phyloP scores from a whole-genome alignment of 352 stramenopile genomes.

The Discostella stelligera region DNA sequence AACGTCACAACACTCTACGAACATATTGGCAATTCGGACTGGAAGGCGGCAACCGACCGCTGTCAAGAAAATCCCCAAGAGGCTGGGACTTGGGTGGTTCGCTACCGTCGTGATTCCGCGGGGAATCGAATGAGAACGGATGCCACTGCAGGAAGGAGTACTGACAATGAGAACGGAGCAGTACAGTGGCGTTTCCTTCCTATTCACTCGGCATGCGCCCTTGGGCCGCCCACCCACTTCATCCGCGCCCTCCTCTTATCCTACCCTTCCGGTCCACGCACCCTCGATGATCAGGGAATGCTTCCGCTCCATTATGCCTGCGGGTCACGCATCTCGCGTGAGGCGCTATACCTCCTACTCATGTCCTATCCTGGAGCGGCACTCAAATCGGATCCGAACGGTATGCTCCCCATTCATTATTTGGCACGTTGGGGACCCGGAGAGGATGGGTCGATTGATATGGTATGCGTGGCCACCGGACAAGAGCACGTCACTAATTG shows the following conservation, averaged over 20 bases:
- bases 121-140: constrained; percentile 1
- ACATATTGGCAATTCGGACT: constrained; percentile 66
- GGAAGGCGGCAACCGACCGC: constrained; percentile 52
- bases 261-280: constrained; percentile 62
- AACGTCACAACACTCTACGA: constrained; percentile 75
- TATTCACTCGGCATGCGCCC: constrained; percentile 74
- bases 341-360: constrained; percentile 66
- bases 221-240: constrained; percentile 62
- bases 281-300: constrained; percentile 81
- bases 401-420: constrained; percentile 81
- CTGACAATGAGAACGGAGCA: neutral
- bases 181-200: constrained; percentile 3
- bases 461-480: constrained; percentile 69
- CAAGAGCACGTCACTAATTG: constrained; percentile 34
- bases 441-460: constrained; percentile 62
- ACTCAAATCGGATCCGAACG: constrained; percentile 62
- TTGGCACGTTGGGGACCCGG: constrained; percentile 74
- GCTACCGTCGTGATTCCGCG: constrained; percentile 58
- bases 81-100: constrained; percentile 78
- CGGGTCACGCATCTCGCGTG: constrained; percentile 72
- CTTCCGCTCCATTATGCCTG: constrained; percentile 75
- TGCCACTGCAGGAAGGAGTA: too few relatives aligned
- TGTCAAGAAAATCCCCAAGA: constrained; percentile 44
- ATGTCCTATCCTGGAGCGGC: constrained; percentile 60
- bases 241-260: constrained; percentile 68